phyloP scores from a whole-genome alignment of 2,329 filamentous ascomycete species.

The Pestalotiopsis fici region DNA sequence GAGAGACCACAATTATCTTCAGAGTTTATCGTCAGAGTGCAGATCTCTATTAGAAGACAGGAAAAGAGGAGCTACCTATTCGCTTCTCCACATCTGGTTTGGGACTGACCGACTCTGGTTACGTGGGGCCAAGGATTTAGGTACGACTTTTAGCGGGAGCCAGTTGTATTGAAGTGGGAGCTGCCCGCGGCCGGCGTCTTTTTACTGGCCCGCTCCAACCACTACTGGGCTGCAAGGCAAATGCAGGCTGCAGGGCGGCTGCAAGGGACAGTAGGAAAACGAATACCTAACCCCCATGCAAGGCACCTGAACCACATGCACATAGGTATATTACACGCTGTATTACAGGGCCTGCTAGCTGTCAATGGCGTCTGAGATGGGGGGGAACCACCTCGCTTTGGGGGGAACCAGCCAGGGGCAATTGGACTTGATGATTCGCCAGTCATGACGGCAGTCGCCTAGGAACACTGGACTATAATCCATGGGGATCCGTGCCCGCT shows the following conservation, averaged over 20 bases:
- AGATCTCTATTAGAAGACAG: slow-evolving; percentile 3
- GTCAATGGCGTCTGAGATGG: background rate
- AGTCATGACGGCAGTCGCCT: background rate
- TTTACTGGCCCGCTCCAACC: background rate
- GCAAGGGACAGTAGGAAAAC: background rate
- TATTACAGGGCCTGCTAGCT: background rate
- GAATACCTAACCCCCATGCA: background rate
- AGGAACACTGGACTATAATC: background rate
- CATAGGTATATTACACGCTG: background rate
- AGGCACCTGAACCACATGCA: background rate
- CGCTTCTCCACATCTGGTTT: background rate
- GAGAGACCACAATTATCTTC: background rate
- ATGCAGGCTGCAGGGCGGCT: background rate
- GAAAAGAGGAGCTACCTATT: background rate
- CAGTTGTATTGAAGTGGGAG: background rate
- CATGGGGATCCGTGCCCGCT: background rate
- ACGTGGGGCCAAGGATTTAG: background rate
- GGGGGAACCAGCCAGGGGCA: background rate
- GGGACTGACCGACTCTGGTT: background rate
- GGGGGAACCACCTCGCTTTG: background rate
- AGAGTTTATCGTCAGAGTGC: background rate
- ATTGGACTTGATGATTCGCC: background rate
- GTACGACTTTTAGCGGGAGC: background rate
- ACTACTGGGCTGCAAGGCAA: background rate
- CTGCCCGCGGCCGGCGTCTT: background rate